Evolutionary conservation across 768 basidiomycete species (phyloP), one percentile per base, ranked within the genome.

Genomic region (Leucocoprinus birnbaumii): DNA sequence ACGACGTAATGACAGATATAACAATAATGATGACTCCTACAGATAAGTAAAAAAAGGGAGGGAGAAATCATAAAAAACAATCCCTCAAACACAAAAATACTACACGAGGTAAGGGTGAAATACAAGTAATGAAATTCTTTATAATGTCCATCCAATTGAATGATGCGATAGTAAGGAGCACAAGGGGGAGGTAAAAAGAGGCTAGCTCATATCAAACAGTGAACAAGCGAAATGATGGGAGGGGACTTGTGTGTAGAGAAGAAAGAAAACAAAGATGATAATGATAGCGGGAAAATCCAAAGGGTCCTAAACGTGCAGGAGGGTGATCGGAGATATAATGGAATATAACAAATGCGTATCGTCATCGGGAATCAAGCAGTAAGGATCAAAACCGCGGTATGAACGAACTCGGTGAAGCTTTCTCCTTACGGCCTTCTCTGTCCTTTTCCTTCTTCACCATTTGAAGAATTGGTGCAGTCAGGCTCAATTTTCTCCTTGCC

Each of bases 401-500:
- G 34, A 61, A 61, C 22, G 62, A 51, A 51, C 49, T 64, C 14
- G 62, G 62, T 27, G 63, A 58, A 16, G 44, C 48, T 13, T 57
- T 64, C 43, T 64, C 61, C 47, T 58, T 64, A 58, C 61, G 42
- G 46, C 55, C 50, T 31, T 73, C 73, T 57, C 75, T 76, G 31
- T 84, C 80, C 65, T 78, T 83, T 51, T 85, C 81, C 61, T 71
- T 76, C 68, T 70, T 79, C 66, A 76, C 78, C 71, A 75, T 80
- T 64, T 76, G 76, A 58, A 89, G 80, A 47, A 83, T 81, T 47
- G 84, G 82, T 48, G 80, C 76, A 21, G 78, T 78, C 54, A 90
- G 66, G 65, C 89, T 91, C 68, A 91, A 68, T 71, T 91, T 90
- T 53, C 87, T 74, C 62, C 72, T 77, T 56, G 81, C 73, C 40